Percentiles rank a stretch among this genome's conserved stretches.
Evolutionary conservation across 108 stramenopile genomes (phyloP).

Genomic region (Parietichytrium sp.): DNA sequence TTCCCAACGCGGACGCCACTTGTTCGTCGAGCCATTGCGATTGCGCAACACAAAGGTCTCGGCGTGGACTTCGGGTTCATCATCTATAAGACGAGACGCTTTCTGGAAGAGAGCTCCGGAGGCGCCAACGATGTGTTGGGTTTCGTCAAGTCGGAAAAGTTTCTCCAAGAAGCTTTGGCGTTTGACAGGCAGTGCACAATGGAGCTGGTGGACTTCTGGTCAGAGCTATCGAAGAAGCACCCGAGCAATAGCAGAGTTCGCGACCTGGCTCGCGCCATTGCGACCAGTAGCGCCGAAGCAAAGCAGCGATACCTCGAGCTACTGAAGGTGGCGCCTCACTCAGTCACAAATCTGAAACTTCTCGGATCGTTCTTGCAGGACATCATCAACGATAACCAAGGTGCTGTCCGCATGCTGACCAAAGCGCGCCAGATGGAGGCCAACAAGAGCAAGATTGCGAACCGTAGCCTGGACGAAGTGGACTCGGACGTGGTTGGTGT

Average conservation of each 20-base stretch:
- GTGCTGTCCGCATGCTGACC: not conserved
- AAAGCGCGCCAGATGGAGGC: not conserved
- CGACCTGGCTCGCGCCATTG: not conserved
- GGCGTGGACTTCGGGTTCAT: not conserved
- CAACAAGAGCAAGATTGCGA: not conserved
- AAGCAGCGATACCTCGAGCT: not conserved
- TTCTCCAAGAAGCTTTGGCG: conserved; percentile 1
- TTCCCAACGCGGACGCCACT: not conserved
- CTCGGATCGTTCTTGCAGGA: not conserved
- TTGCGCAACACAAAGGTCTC: not conserved
- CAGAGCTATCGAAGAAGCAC: not conserved
- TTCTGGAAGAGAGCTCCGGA: not conserved
- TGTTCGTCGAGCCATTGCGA: conserved; percentile 20
- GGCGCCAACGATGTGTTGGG: not conserved
- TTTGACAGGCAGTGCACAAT: conserved; percentile 10
- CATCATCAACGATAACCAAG: not conserved
- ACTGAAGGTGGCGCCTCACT: not conserved
- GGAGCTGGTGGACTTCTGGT: conserved; percentile 8
- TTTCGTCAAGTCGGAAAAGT: not conserved
- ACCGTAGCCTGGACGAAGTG: not conserved
- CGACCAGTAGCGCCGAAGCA: not conserved
- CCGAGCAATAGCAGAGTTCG: not conserved
- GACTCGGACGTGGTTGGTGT: not conserved
- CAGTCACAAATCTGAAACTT: not conserved
- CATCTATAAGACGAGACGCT: not conserved